These are phyloP conservation scores for Thelonectria blattea DNA, from an alignment of 2,329 filamentous ascomycete genomes.

Conservation along the genomic window DNA sequence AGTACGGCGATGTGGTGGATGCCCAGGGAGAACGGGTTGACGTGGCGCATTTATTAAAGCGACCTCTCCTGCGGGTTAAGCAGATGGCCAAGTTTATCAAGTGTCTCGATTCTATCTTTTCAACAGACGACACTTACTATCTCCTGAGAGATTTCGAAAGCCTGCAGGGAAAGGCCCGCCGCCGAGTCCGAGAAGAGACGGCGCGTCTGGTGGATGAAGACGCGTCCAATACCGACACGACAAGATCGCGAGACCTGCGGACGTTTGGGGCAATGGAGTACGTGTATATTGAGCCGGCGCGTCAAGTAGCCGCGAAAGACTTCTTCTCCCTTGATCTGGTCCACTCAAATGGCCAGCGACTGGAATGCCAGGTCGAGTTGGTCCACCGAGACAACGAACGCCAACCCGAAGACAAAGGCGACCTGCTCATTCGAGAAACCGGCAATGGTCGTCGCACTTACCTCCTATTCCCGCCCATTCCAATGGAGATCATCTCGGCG, in stretches of 20 bases:
- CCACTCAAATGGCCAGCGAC: constrained; percentile 87
- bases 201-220: constrained; percentile 84
- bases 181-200: constrained; percentile 66
- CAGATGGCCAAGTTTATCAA: constrained; percentile 85
- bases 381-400: constrained; percentile 80
- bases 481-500: constrained; percentile 75
- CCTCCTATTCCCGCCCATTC: constrained; percentile 91
- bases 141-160: constrained; percentile 64
- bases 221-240: constrained; percentile 81
- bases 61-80: constrained; percentile 86
- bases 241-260: constrained; percentile 77
- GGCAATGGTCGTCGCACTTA: constrained; percentile 74
- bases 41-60: constrained; percentile 89
- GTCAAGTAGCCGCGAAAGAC: constrained; percentile 89
- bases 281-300: constrained; percentile 74
- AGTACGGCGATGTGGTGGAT: constrained; percentile 70
- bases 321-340: constrained; percentile 83
- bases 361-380: constrained; percentile 88
- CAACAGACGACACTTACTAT: constrained; percentile 52
- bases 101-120: constrained; percentile 63
- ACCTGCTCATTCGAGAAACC: constrained; percentile 92
- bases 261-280: constrained; percentile 75
- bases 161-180: constrained; percentile 78
- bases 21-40: constrained; percentile 88
- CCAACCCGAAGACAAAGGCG: constrained; percentile 72